Evolutionary conservation across 78 protist species (phyloP), one percentile per base, ranked within the genome.

Genomic region (Dictyostelium discoideum): DNA sequence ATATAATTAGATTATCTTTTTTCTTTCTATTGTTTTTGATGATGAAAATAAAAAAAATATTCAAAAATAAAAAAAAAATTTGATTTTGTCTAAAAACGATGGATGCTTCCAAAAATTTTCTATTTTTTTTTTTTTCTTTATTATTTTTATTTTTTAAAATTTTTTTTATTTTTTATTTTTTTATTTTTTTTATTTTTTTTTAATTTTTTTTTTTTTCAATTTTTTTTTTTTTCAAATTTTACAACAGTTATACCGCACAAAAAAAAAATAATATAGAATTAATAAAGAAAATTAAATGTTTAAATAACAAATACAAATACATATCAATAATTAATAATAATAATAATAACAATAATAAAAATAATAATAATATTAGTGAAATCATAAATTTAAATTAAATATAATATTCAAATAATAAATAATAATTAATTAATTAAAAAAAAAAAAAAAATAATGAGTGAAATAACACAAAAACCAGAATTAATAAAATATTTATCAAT

Each of bases 401-500:
- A n/a, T n/a, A n/a, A n/a, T n/a, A n/a, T n/a, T n/a, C n/a, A n/a
- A n/a, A n/a, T n/a, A n/a, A n/a, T n/a, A n/a, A n/a, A n/a, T n/a
- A n/a, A n/a, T n/a, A n/a, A n/a, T n/a, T n/a, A n/a, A n/a, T n/a
- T n/a, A n/a, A n/a, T n/a, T n/a, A n/a, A n/a, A n/a, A n/a, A 2
- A 73, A 73, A 14, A 73, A 29, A 11, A 24, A 73, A 42, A 78
- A 26, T 13, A 42, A 37, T 22, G 84, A 78, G 24, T 13, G 79
- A 73, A 32, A 73, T 73, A 73, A 22, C 48, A 78, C 82, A 76
- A 29, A 76, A 37, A 76, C 82, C 81, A 20, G 84, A 88, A 26
- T 20, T 88, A 80, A 54, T 44, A 18, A 88, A 60, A 63, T 88
- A 44, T 76, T 80, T 88, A 76, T 39, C 37, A 39, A 65, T 88